Evolutionary conservation across 306 rosid species (phyloP).

Genomic region (Prunus campanulata): DNA sequence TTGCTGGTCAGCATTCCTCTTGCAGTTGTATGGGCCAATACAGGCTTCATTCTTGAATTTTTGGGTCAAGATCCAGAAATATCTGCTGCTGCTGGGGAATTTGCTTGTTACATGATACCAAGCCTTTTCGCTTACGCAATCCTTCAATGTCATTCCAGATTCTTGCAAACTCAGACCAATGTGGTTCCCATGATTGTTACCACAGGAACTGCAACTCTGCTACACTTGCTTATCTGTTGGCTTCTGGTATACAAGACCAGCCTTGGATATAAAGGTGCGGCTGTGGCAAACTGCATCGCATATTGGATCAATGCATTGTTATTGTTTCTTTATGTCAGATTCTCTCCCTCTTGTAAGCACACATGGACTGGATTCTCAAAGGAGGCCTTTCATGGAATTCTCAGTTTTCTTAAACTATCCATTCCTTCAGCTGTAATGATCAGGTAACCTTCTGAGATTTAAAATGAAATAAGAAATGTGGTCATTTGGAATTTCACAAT

Average conservation of each 20-base stretch:
- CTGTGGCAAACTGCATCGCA: conserved; percentile 32
- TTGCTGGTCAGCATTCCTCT: conserved; percentile 28
- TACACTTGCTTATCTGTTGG: conserved; percentile 33
- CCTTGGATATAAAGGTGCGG: conserved; percentile 35
- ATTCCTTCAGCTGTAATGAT: conserved; percentile 40
- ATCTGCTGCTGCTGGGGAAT: conserved; percentile 28
- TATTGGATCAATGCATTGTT: conserved; percentile 40
- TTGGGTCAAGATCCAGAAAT: conserved; percentile 41
- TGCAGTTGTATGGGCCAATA: conserved; percentile 24
- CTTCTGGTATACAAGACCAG: conserved; percentile 29
- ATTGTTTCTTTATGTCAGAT: conserved; percentile 27
- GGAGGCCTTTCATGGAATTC: conserved; percentile 33
- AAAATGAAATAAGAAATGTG: not conserved
- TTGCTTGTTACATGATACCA: conserved; percentile 36
- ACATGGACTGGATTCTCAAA: conserved; percentile 43
- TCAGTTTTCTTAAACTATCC: conserved; percentile 23
- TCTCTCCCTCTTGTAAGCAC: conserved; percentile 29
- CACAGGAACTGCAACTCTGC: conserved; percentile 17
- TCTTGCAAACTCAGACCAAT: conserved; percentile 35
- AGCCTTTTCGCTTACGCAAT: conserved; percentile 34
- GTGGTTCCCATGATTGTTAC: conserved; percentile 31
- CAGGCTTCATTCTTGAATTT: conserved; percentile 25
- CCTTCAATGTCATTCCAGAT: conserved; percentile 25
- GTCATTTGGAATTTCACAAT: not conserved
- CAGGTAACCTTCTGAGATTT: not conserved